Evolutionary conservation across 2,329 filamentous ascomycete genomes (phyloP).

Genomic region (Pseudocercospora vitis): DNA sequence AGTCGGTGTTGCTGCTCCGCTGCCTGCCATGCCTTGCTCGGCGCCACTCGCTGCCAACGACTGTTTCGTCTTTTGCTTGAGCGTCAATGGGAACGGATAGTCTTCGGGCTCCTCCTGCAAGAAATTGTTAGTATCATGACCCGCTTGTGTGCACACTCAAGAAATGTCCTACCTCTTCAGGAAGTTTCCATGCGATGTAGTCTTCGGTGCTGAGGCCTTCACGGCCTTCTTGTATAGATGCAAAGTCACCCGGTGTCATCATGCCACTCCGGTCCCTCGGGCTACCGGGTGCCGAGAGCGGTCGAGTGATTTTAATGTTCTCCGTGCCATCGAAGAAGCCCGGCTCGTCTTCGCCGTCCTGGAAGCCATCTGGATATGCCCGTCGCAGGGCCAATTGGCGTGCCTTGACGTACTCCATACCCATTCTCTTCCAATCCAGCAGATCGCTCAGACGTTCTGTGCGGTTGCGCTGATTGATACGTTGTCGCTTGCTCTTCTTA

Average conservation of each 20-base stretch:
- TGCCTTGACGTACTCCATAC: conserved; percentile 98
- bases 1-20: conserved; percentile 27
- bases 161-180: conserved; percentile 57
- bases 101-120: conserved; percentile 74
- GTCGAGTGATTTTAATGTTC: conserved; percentile 83
- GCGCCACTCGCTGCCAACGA: not conserved
- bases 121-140: conserved; percentile 9
- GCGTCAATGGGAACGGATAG: conserved; percentile 68
- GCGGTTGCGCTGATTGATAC: conserved; percentile 97
- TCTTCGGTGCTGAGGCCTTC: conserved; percentile 95
- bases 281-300: conserved; percentile 90
- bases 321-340: conserved; percentile 91
- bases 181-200: conserved; percentile 96
- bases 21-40: conserved; percentile 14
- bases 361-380: conserved; percentile 86
- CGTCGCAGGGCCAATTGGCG: conserved; percentile 86
- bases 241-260: conserved; percentile 99
- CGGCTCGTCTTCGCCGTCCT: conserved; percentile 67
- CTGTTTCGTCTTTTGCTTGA: conserved; percentile 51
- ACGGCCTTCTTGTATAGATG: conserved; percentile 87
- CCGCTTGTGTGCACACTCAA: not conserved
- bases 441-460: conserved; percentile 93
- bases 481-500: conserved; percentile 87
- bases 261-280: conserved; percentile 88
- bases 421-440: conserved; percentile 99